Conservation (phyloP, 2,329 filamentous ascomycete genomes). For the Aspergillus japonicus region DNA sequence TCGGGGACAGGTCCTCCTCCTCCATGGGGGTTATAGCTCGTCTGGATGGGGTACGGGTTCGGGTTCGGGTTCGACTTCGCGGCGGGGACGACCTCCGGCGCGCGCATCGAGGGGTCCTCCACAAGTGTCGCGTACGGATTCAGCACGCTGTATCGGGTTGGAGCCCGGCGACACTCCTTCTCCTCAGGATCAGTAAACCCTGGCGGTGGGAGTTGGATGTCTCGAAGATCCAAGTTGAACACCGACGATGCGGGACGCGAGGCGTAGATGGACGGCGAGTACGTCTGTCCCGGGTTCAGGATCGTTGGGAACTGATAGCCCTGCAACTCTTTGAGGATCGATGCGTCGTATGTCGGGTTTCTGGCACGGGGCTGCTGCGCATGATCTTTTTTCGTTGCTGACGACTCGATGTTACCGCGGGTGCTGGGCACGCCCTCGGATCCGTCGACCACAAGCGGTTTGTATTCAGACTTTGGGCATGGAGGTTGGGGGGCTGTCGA, state of each 20-base stretch:
- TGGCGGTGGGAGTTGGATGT: not conserved
- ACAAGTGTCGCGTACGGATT: not conserved
- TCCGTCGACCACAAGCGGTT: not conserved
- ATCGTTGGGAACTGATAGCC: not conserved
- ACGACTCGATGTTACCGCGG: no score
- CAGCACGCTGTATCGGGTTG: not conserved
- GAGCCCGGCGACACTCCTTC: not conserved
- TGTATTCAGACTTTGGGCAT: not conserved
- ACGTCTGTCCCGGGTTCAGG: not conserved
- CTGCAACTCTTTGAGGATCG: not conserved
- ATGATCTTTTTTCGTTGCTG: no score
- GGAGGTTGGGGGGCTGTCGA: not conserved
- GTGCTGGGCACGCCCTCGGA: not conserved
- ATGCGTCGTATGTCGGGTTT: no score
- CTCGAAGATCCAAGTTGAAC: not conserved
- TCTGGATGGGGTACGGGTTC: no score
- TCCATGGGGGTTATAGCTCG: no score
- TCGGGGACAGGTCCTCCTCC: no score
- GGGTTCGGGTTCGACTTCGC: no score
- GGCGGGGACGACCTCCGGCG: no score
- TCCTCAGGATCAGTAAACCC: not conserved
- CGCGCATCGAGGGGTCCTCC: slow-evolving; percentile 1
- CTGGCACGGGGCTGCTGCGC: no score
- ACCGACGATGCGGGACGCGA: not conserved
- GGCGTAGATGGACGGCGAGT: slow-evolving; percentile 5